These are phyloP conservation scores for Tetraselmis striata DNA, from an alignment of 139 green algal species.

Conservation along the genomic window DNA sequence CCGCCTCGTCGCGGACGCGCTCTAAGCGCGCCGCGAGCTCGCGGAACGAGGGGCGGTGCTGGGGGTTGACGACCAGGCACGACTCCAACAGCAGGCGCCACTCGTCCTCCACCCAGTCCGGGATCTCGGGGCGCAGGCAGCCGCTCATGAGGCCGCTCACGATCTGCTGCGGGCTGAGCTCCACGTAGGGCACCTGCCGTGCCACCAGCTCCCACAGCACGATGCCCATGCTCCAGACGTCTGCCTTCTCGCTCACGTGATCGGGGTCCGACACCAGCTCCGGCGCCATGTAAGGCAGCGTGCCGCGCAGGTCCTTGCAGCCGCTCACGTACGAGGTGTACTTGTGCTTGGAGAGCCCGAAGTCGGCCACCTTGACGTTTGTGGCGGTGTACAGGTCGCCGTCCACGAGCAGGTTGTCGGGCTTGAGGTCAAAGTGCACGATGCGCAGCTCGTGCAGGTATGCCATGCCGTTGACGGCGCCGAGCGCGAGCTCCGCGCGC, in stretches of 20 bases:
- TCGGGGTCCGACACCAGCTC: slow-evolving; percentile 50
- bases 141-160: slow-evolving; percentile 53
- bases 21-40: slow-evolving; percentile 60
- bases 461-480: slow-evolving; percentile 72
- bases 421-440: slow-evolving; percentile 92
- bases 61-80: slow-evolving; percentile 65
- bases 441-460: slow-evolving; percentile 85
- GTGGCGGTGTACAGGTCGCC: slow-evolving; percentile 29
- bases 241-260: slow-evolving; percentile 46
- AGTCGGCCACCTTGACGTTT: slow-evolving; percentile 67
- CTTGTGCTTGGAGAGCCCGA: slow-evolving; percentile 80
- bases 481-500: slow-evolving; percentile 71
- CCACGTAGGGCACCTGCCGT: slow-evolving; percentile 35
- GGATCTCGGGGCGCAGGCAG: slow-evolving; percentile 51
- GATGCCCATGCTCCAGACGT: slow-evolving; percentile 53
- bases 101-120: slow-evolving; percentile 65
- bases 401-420: slow-evolving; percentile 90
- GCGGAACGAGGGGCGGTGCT: slow-evolving; percentile 48
- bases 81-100: slow-evolving; percentile 64
- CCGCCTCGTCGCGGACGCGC: slow-evolving; percentile 29
- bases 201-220: slow-evolving; percentile 61
- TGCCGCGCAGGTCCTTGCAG: slow-evolving; percentile 50
- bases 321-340: slow-evolving; percentile 43
- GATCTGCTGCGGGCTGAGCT: slow-evolving; percentile 65
- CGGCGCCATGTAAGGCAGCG: slow-evolving; percentile 52